Evolutionary conservation across 2,329 filamentous ascomycete genomes (phyloP), one percentile per base, ranked within the genome.

Genomic region (Aspergillus carbonarius): DNA sequence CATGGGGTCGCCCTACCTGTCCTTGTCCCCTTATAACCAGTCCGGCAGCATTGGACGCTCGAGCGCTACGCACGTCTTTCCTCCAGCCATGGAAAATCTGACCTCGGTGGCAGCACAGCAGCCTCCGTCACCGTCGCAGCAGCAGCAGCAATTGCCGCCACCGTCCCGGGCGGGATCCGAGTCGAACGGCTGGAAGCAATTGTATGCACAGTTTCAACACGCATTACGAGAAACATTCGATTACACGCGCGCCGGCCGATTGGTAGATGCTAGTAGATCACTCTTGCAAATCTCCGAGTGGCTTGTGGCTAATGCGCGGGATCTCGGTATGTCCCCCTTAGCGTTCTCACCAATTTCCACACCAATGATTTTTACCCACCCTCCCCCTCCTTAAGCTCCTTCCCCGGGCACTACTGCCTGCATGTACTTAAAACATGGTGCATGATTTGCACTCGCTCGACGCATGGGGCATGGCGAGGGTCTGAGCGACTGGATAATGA

Each of bases 211-310:
- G 59, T 88, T 87, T 64, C 82, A 85, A 65, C 78, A 74, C 54
- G 80, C 81, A 52, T 72, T 88, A 52, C 79, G 75, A 78, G 80
- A 80, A 55, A 88, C 91, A 10, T 95, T 93, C 69, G 86, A 89
- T 63, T 85, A 88, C 63, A 88, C 91, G 55, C 83, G 83, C 55
- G 81, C 85, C 60, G 85, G 86, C 25, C 78, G 82, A 57, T 78
- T 91, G 66, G 77, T 76, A 52, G 84, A 88, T 62, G 85, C 86
- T 42, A 83, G 82, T 59, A 75, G 76, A 60, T 82, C 83, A 55
- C 74, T 91, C 51, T 73, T 88, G 57, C 79, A 85, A 59, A 81
- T 88, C 64, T 88, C 87, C 39, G 83, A 86, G 64, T 90, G 88
- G 84, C 76, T 90, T 51, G 75, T 89, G 59, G 81, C 83, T 52